phyloP scores from a whole-genome alignment of 352 stramenopile genomes.

The Phytophthora palmivora region DNA sequence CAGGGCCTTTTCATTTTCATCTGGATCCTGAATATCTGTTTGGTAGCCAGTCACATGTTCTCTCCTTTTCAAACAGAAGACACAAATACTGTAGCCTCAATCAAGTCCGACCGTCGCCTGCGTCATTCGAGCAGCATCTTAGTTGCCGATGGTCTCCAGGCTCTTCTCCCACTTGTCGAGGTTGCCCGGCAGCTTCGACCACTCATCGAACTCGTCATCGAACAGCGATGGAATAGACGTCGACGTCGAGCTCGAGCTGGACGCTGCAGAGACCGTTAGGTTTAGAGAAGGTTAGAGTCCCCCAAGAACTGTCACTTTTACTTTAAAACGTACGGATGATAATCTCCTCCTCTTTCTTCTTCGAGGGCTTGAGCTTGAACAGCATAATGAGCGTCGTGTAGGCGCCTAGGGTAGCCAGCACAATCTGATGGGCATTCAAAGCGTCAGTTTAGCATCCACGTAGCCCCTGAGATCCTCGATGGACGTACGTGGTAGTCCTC shows the following conservation, averaged over 20 bases:
- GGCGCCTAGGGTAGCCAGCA: constrained; percentile 81
- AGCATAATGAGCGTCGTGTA: constrained; percentile 84
- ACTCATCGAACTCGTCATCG: constrained; percentile 88
- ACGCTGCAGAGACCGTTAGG: too few relatives aligned
- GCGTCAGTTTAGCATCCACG: constrained; percentile 3
- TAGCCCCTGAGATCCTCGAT: not conserved
- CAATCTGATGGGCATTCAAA: constrained; percentile 55
- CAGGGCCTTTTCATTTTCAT: constrained; percentile 45
- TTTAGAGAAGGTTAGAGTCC: too few relatives aligned
- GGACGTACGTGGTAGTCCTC: constrained; percentile 85
- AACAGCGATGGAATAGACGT: constrained; percentile 83
- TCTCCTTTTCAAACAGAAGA: constrained; percentile 16
- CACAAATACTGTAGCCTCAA: constrained; percentile 1
- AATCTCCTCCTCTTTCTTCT: constrained; percentile 76
- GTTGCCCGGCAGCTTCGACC: constrained; percentile 87
- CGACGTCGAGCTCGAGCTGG: constrained; percentile 48
- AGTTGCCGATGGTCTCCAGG: constrained; percentile 85
- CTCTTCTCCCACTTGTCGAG: constrained; percentile 90
- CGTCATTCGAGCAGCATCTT: constrained; percentile 37
- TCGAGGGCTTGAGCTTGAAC: constrained; percentile 88
- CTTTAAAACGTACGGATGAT: constrained; percentile 54
- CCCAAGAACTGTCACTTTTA: too few relatives aligned
- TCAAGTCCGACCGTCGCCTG: constrained; percentile 22
- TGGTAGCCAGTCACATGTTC: constrained; percentile 3
- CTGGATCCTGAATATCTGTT: constrained; percentile 19